Evolutionary conservation across 2,329 filamentous ascomycete species (phyloP).

Genomic region (Pestalotiopsis sp.): DNA sequence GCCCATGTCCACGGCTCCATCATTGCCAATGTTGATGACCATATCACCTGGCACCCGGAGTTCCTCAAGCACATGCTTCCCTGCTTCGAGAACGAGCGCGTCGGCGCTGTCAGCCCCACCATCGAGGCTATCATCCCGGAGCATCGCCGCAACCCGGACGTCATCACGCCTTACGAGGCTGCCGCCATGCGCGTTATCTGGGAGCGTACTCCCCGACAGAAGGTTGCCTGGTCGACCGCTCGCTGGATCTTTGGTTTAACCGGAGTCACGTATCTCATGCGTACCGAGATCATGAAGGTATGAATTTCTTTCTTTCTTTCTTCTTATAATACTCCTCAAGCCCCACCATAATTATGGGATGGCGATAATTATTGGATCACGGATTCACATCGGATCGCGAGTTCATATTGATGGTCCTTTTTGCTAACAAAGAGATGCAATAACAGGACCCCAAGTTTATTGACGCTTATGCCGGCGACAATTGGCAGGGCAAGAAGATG

Average conservation of each 20-base stretch:
- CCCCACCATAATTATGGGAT: background rate
- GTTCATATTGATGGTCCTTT: background rate
- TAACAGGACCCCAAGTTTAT: background rate
- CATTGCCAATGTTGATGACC: background rate
- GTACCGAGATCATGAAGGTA: background rate
- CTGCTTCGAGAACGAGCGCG: background rate
- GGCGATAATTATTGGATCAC: background rate
- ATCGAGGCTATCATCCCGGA: conserved; percentile 11
- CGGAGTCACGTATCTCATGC: background rate
- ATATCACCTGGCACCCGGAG: background rate
- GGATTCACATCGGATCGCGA: background rate
- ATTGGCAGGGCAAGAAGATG: conserved; percentile 6
- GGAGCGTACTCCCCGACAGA: background rate
- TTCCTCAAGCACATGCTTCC: background rate
- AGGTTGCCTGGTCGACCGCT: conserved; percentile 3
- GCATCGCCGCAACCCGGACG: background rate
- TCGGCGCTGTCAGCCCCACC: background rate
- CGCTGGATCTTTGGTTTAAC: conserved; percentile 8
- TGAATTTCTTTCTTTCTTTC: background rate
- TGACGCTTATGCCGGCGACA: conserved; percentile 10
- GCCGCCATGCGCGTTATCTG: conserved; percentile 7
- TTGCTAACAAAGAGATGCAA: background rate
- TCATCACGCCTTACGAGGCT: conserved; percentile 14
- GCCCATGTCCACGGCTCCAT: background rate
- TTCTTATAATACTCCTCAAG: background rate